These are phyloP conservation scores for Leavenworthia alabamica DNA, from an alignment of 345 rosid species.

Conservation along the genomic window DNA sequence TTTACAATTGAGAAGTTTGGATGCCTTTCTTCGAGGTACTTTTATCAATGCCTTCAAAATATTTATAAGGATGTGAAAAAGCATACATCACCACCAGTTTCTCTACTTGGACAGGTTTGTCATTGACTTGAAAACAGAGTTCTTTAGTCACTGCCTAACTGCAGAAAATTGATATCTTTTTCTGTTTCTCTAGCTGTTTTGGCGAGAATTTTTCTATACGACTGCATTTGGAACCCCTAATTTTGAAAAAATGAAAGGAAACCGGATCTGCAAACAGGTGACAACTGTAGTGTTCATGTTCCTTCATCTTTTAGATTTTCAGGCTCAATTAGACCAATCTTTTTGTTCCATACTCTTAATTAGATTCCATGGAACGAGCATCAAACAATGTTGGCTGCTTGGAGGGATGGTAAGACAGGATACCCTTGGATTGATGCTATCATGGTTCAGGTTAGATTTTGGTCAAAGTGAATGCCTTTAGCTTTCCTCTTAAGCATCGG, in stretches of 20 bases:
- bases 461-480: not conserved
- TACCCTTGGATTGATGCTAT: constrained; percentile 99
- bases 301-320: not conserved
- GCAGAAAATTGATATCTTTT: no score
- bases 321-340: not conserved
- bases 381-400: constrained; percentile 60
- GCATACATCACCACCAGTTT: constrained; percentile 89
- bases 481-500: not conserved
- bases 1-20: constrained; percentile 68
- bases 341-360: not conserved
- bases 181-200: constrained; percentile 62
- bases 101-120: constrained; percentile 87
- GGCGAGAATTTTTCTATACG: constrained; percentile 93
- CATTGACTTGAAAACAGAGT: not conserved
- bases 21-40: constrained; percentile 92
- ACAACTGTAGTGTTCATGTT: not conserved
- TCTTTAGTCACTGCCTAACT: no score
- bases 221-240: constrained; percentile 82
- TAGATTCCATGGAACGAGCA: constrained; percentile 92
- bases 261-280: constrained; percentile 89
- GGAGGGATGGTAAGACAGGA: constrained; percentile 92
- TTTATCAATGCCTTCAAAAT: constrained; percentile 70
- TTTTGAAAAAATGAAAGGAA: constrained; percentile 79
- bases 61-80: constrained; percentile 52
- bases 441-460: constrained; percentile 76